Evolutionary conservation across 2,329 filamentous ascomycete genomes (phyloP).

Genomic region (Exophiala sp.): DNA sequence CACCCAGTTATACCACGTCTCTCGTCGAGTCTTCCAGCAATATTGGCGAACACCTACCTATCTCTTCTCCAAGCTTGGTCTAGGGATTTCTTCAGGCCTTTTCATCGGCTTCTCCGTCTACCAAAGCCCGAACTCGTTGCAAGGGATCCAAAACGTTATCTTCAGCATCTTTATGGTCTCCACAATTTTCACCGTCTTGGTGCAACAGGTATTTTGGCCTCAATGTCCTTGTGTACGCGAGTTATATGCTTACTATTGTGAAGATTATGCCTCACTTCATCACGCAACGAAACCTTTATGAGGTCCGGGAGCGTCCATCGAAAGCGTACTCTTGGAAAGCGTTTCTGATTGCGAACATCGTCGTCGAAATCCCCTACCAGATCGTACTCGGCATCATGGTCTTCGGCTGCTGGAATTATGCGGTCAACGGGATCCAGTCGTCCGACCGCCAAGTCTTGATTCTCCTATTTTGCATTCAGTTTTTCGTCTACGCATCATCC

Average conservation of each 20-base stretch:
- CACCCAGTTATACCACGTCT: conserved; percentile 65
- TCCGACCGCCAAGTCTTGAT: conserved; percentile 33
- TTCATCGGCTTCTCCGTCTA: conserved; percentile 27
- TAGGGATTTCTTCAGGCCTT: conserved; percentile 30
- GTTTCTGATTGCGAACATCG: conserved; percentile 66
- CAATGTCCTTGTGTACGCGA: too few species aligned
- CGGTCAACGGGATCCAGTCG: conserved; percentile 60
- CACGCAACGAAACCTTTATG: conserved; percentile 56
- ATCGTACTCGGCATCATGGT: conserved; percentile 63
- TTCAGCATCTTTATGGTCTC: conserved; percentile 27
- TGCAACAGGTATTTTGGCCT: conserved; percentile 40
- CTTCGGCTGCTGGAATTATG: conserved; percentile 70
- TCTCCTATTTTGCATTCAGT: conserved; percentile 64
- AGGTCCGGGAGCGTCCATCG: conserved; percentile 57
- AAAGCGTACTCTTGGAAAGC: conserved; percentile 72
- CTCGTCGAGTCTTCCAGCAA: conserved; percentile 63
- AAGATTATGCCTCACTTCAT: conserved; percentile 52
- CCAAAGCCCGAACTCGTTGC: conserved; percentile 11
- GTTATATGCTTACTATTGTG: too few species aligned
- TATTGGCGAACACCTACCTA: conserved; percentile 72
- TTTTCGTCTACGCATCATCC: conserved; percentile 69
- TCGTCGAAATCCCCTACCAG: conserved; percentile 68
- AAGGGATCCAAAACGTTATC: conserved; percentile 29
- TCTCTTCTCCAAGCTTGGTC: conserved; percentile 63
- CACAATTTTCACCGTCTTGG: conserved; percentile 21